Evolutionary conservation across 345 rosid species (phyloP).

Genomic region (Orychophragmus violaceus): DNA sequence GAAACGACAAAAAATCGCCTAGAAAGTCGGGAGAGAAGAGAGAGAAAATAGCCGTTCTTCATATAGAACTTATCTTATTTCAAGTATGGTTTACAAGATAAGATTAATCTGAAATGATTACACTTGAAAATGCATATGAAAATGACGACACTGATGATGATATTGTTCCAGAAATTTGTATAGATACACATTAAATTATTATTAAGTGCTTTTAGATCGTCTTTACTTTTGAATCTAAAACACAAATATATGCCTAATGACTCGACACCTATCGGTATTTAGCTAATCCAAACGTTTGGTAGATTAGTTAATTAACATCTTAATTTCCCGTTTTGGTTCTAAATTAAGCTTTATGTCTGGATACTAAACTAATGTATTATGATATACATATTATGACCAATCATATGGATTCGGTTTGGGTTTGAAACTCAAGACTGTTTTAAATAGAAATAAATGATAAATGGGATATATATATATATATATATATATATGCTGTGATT

Average conservation of each 20-base stretch:
- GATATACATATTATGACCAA: neutral
- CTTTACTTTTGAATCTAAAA: neutral
- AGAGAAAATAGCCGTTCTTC: too few relatives aligned
- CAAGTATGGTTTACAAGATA: conserved; percentile 22
- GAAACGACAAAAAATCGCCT: too few relatives aligned
- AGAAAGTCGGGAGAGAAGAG: too few relatives aligned
- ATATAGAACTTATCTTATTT: neutral
- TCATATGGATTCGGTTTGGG: neutral
- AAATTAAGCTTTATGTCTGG: too few relatives aligned
- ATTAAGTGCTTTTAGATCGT: neutral
- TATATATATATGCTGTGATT: neutral
- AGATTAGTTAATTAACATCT: neutral
- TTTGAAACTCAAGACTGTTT: neutral
- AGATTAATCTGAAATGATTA: conserved; percentile 27
- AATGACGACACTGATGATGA: conserved; percentile 23
- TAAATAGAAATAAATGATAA: neutral
- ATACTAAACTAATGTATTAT: neutral
- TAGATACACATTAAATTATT: neutral
- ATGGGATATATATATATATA: neutral
- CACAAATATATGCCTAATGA: neutral
- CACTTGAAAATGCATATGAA: conserved; percentile 13
- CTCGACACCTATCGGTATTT: neutral
- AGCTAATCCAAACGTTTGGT: neutral
- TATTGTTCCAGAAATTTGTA: conserved; percentile 19
- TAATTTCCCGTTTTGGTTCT: neutral